Base-by-base conservation (phyloP, 2,329 filamentous ascomycete species). In the Berkeleyomyces rouxiae region DNA sequence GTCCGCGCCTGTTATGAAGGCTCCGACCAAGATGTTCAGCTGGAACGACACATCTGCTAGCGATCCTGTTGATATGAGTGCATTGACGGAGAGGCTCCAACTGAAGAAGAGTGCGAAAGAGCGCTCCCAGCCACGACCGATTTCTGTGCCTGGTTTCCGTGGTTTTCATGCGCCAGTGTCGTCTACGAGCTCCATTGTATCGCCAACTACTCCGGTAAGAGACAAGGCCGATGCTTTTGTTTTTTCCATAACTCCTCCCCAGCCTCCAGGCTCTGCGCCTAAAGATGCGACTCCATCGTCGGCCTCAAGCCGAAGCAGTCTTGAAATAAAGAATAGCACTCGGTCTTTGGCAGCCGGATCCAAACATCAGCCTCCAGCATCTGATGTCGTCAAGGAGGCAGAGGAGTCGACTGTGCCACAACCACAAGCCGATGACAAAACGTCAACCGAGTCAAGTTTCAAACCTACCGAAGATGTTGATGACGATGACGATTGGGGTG, bases 401-500 rank as follows among this genome's bases (percentile, higher is more conserved):
- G 31, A 1, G 58, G 65, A 1, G 62, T 67, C 40, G 67, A 36
- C 46, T 9, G 47, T 3, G 33, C 1, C 16, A 10, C 16, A 42
- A 11, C 23, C 31, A 47, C 61, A 57, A 66, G 11, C 11, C 13
- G 43, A 46, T 3, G 43, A 11, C 13, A 7, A 55, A 13, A 6
- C 51, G 7, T 37, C 4, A 5, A 53, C 49, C 9, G 49, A n/a
- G n/a, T 36, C 23, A 1, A 23, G 23, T 23, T 23, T 13, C 49
- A 23, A 55, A 7, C 11, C 51, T 39, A 23, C 23, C 23, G n/a
- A 66, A 67, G 57, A 53, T 40, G 68, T 68, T 0, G 69, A 73
- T 4, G 73, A 76, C 0, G 77, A 80, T 4, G 79, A 81, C 53
- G 80, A 83, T 44, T 83, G 81, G 81, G 81, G 81, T 1, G 81